phyloP scores from a whole-genome alignment of 176 grass and related monocot species.

The Bonia amplexicaulis region DNA sequence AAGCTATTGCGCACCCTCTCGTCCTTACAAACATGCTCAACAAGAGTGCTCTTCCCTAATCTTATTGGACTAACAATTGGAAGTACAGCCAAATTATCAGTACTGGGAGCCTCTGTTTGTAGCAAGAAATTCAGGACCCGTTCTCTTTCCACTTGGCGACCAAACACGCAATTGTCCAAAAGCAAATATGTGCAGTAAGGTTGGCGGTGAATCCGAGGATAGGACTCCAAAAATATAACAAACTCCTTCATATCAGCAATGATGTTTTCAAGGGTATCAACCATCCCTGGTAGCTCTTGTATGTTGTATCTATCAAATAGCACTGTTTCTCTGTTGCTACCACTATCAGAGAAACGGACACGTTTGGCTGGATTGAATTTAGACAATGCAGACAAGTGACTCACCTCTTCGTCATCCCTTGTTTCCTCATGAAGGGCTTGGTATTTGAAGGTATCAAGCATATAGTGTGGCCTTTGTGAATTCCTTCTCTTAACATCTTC shows the following conservation, averaged over 20 bases:
- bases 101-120: not conserved
- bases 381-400: not conserved
- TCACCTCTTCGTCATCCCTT: not conserved
- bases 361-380: not conserved
- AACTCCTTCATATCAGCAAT: not conserved
- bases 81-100: not conserved
- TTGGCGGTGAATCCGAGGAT: not conserved
- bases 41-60: conserved; percentile 32
- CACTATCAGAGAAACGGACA: not conserved
- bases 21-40: not conserved
- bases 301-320: no score
- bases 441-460: not conserved
- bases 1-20: not conserved
- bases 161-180: not conserved
- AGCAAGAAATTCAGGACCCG: not conserved
- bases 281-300: not conserved
- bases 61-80: not conserved
- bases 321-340: no score
- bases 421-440: no score
- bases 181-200: not conserved
- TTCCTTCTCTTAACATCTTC: not conserved
- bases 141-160: not conserved
- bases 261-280: not conserved
- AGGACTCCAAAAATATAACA: not conserved
- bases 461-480: not conserved